Base-by-base conservation (phyloP, 306 rosid genomes). In the Sicyos edulis region DNA sequence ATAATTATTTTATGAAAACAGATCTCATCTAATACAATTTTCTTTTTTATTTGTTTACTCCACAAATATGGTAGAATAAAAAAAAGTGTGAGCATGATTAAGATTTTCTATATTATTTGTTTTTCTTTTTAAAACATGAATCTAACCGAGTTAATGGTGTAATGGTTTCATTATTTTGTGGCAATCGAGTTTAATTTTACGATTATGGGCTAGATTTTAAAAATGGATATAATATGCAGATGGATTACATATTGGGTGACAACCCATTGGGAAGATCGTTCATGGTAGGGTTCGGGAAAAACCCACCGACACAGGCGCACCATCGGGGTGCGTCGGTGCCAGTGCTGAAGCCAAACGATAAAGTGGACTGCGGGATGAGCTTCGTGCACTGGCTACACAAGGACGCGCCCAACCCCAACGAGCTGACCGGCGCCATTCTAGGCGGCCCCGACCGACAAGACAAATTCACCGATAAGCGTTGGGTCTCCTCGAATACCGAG, bases 311-410 rank as follows among this genome's bases (percentile, higher is more conserved):
- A 12, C 97, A 88, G 69, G 88, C 98, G 16, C 98, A 93, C 78
- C 97, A 93, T 21, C 82, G 98, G 57, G 97, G 98, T 0, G 91
- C 97, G 0, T 93, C 97, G 0, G 87, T 93, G 59, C 95, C 92
- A 0, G 56, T 2, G 51, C 3, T 77, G 65, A 0, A 63, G 0
- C 2, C 12, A 4, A 20, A 47, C 5, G 17, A 24, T 12, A n/a
- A 13, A 24, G 67, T 85, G 1, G 47, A 0, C 56, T 90, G 98
- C 65, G 21, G 81, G 11, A 12, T 26, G 83, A 85, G 82, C 79
- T 92, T 92, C 74, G 4, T 29, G 2, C 3, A 81, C 12, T 93
- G 91, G 91, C 77, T 80, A 50, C 49, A 20, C 8, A 84, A 15
- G 59, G 79, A 90, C 34, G 50, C 5, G 50, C 92, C 97, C 0